Evolutionary conservation across 2,329 filamentous ascomycete species (phyloP).

Genomic region (Monosporascus sp.): DNA sequence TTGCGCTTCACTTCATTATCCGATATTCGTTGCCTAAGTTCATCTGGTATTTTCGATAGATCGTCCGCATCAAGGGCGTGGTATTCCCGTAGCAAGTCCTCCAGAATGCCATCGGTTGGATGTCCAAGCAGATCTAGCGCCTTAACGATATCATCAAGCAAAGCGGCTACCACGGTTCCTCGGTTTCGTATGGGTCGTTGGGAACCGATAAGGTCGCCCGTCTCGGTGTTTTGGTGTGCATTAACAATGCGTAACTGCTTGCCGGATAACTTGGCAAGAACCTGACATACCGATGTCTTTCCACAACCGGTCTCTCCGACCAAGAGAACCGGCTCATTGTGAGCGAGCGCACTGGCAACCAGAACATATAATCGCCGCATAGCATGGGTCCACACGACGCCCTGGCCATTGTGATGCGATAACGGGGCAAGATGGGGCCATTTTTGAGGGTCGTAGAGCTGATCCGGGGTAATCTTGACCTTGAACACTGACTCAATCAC

Average conservation of each 20-base stretch:
- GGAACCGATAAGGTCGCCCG: conserved; percentile 92
- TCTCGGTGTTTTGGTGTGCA: conserved; percentile 97
- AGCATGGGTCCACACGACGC: conserved; percentile 88
- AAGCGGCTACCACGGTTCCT: conserved; percentile 60
- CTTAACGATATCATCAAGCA: conserved; percentile 56
- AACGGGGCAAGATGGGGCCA: conserved; percentile 51
- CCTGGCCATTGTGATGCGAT: conserved; percentile 46
- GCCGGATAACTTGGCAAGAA: conserved; percentile 74
- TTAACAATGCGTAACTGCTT: conserved; percentile 86
- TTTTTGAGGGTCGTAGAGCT: conserved; percentile 62
- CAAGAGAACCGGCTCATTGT: conserved; percentile 89
- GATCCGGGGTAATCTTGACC: conserved; percentile 68
- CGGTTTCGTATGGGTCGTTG: conserved; percentile 88
- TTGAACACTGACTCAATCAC: conserved; percentile 90
- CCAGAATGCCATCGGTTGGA: conserved; percentile 38
- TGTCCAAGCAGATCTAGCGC: conserved; percentile 38
- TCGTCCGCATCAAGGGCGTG: conserved; percentile 43
- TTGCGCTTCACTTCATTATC: conserved; percentile 60
- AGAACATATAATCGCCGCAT: conserved; percentile 91
- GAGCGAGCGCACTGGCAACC: conserved; percentile 77
- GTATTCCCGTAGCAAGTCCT: conserved; percentile 56
- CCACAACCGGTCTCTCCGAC: conserved; percentile 97
- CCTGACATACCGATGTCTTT: conserved; percentile 94
- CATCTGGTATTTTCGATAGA: conserved; percentile 40
- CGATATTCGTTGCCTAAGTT: conserved; percentile 42